These are phyloP conservation scores for Trichoderma atroviride DNA, from an alignment of 2,329 filamentous ascomycete species.

Conservation along the genomic window DNA sequence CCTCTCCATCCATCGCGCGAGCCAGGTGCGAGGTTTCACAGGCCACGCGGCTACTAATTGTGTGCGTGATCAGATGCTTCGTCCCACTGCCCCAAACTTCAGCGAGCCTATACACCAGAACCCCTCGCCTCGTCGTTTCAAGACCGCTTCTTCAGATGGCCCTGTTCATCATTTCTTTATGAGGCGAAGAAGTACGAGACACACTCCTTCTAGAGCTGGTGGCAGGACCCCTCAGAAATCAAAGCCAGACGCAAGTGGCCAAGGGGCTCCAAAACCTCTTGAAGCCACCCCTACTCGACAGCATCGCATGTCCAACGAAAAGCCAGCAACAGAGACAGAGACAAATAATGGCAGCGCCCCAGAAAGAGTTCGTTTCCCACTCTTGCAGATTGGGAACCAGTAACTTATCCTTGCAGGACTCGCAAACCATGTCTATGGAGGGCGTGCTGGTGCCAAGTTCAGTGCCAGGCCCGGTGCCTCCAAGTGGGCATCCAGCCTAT, in stretches of 20 bases:
- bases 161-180: background rate
- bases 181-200: background rate
- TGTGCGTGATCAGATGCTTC: background rate
- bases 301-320: background rate
- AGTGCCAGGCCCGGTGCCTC: background rate
- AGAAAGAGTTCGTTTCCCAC: background rate
- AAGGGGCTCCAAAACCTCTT: background rate
- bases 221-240: background rate
- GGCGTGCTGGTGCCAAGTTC: background rate
- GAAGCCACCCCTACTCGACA: background rate
- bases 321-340: background rate
- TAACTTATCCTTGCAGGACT: constrained; percentile 4
- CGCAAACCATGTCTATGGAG: background rate
- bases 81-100: background rate
- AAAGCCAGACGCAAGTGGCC: background rate
- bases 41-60: constrained; percentile 6
- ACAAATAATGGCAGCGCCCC: background rate
- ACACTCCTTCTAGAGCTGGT: background rate
- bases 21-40: constrained; percentile 22
- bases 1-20: background rate
- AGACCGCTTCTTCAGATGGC: background rate
- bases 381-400: background rate
- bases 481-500: background rate
- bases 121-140: background rate
- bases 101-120: background rate